phyloP scores from a whole-genome alignment of 169 alveolate genomes.

The Condylostoma magnum region DNA sequence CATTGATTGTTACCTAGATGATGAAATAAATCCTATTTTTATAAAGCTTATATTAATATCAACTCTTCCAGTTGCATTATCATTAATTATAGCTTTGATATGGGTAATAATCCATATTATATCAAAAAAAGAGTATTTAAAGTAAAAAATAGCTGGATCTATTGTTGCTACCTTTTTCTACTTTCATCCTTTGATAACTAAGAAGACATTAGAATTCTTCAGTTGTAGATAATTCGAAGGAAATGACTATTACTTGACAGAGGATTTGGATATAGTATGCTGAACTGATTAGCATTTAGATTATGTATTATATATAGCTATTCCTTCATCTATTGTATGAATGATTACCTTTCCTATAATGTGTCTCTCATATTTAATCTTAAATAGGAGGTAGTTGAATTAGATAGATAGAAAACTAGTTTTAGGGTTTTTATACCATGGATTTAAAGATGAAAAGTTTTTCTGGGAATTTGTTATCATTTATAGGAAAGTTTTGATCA shows the following conservation, averaged over 20 bases:
- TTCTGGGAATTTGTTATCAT: slow-evolving; percentile 49
- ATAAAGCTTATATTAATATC: not conserved
- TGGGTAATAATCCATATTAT: not conserved
- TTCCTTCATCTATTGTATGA: slow-evolving; percentile 46
- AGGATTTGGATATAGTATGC: slow-evolving; percentile 34
- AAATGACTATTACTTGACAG: not conserved
- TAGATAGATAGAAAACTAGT: not conserved
- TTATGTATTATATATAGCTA: slow-evolving; percentile 33
- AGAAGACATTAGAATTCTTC: slow-evolving; percentile 33
- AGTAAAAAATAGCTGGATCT: slow-evolving; percentile 25
- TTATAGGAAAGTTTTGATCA: slow-evolving; percentile 35
- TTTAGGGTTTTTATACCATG: slow-evolving; percentile 45
- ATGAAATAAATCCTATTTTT: not conserved
- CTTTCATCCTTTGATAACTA: slow-evolving; percentile 43
- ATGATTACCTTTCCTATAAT: slow-evolving; percentile 45
- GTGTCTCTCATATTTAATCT: slow-evolving; percentile 8
- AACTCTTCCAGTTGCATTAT: not conserved
- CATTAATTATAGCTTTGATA: not conserved
- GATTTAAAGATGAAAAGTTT: slow-evolving; percentile 27
- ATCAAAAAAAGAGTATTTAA: not conserved
- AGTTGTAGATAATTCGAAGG: slow-evolving; percentile 32
- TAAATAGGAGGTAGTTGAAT: slow-evolving; percentile 11
- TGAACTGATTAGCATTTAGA: slow-evolving; percentile 39
- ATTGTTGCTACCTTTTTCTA: slow-evolving; percentile 38
- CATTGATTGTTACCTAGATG: not conserved